Base-by-base conservation (phyloP, 192 early-diverging fungal species). In the Cladochytrium replicatum region DNA sequence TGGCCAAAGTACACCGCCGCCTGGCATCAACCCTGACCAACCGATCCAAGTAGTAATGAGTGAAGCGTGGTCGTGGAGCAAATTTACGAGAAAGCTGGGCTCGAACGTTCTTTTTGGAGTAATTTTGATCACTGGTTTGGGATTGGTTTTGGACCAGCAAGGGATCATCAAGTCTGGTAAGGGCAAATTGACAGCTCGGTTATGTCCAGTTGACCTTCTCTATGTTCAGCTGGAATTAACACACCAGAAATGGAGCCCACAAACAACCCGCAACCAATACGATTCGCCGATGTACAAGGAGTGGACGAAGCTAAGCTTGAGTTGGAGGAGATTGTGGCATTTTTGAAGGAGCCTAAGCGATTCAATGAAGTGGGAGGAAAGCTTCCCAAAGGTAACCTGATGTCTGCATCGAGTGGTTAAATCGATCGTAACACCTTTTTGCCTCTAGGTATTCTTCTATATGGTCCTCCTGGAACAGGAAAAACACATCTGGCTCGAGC, bases 231-330 rank as follows among this genome's bases (percentile, higher is more conserved):
- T 53, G 71, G 63, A 6, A 72, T 72, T 54, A 42, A 40, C 21
- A 50, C 41, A 8, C 47, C 51, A 3, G 74, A 73, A 37, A 61
- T 77, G 22, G 71, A 77, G 51, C 68, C 75, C 3, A 58, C 53
- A 27, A 56, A 43, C n/a, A 3, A 45, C 24, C 63, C 72, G 40
- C 77, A 78, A 38, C 62, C 72, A 21, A 84, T 91, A 42, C 87
- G 77, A 47, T 96, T 98, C 55, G 69, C 83, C 2, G 95, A 98
- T 54, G 95, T 98, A 0, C 91, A 94, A 59, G 93, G 94, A 24
- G 91, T 94, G 27, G 91, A 96, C 42, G 96, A 99, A 58, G 94
- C 96, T 23, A 99, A 99, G 60, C 84, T 88, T 51, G 96, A 97
- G 67, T 67, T 99, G 41, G 80, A 93, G 46, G 96, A 99, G 58